These are phyloP conservation scores for Parathielavia hyrcaniae DNA, from an alignment of 495 filamentous ascomycete species.

Conservation along the genomic window DNA sequence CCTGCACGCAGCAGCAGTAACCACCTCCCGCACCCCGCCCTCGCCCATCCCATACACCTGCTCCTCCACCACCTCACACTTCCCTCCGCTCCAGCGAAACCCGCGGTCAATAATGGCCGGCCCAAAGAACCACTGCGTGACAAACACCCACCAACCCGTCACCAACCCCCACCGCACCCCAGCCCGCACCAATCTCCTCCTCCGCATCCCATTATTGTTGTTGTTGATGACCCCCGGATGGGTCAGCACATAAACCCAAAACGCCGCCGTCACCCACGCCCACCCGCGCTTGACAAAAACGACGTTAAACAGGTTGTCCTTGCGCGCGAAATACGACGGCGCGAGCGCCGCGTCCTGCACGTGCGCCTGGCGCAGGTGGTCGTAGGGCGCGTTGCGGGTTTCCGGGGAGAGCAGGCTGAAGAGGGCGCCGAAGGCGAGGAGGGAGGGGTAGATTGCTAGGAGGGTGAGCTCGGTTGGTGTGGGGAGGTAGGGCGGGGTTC, in stretches of 20 bases:
- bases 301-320: slow-evolving; percentile 82
- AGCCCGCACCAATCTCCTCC: slow-evolving; percentile 44
- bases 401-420: slow-evolving; percentile 72
- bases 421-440: slow-evolving; percentile 70
- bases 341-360: slow-evolving; percentile 50
- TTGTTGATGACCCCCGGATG: slow-evolving; percentile 45
- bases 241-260: slow-evolving; percentile 54
- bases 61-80: slow-evolving; percentile 51
- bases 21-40: slow-evolving; percentile 42
- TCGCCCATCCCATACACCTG: slow-evolving; percentile 18
- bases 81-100: slow-evolving; percentile 75
- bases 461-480: slow-evolving; percentile 57
- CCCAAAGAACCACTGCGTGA: slow-evolving; percentile 96
- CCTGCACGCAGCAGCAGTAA: slow-evolving; percentile 78
- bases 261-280: slow-evolving; percentile 72
- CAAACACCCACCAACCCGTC: slow-evolving; percentile 66
- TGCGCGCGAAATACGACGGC: slow-evolving; percentile 86
- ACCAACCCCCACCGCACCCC: slow-evolving; percentile 60
- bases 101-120: slow-evolving; percentile 79
- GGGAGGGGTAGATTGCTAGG: slow-evolving; percentile 63
- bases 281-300: slow-evolving; percentile 93
- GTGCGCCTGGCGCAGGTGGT: slow-evolving; percentile 51
- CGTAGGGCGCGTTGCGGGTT: slow-evolving; percentile 54
- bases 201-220: slow-evolving; percentile 15
- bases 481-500: slow-evolving; percentile 49